Evolutionary conservation across 805 yeast species (phyloP), one percentile per base, ranked within the genome.

Genomic region (Wickerhamomyces canadensis): DNA sequence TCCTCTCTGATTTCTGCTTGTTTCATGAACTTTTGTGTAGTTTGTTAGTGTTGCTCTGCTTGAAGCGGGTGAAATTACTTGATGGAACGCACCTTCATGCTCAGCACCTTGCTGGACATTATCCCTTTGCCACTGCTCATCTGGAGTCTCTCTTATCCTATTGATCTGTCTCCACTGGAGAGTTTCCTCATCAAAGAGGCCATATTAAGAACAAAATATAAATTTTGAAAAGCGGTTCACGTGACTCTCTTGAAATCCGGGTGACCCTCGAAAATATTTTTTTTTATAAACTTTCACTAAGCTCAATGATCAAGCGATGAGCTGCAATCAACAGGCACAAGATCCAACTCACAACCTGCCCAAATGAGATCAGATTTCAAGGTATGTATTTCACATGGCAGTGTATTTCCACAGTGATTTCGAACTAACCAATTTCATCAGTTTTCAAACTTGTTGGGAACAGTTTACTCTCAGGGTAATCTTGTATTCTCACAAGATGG

Each of bases 381-480:
- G 27, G 49, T 45, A 27, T 14, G 49, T 40, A 42, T 40, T 52
- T 47, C 32, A 17, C n/a, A 13, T 6, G 13, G 5, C 5, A 17
- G 2, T n/a, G 18, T 8, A 17, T 21, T 19, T 28, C n/a, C 9
- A 16, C 18, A 19, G n/a, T 21, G 27, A 10, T 10, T 33, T 19
- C 27, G 18, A 12, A 5, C 14, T 22, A 11, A 19, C 10, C 15
- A n/a, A 11, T 12, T 7, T 10, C 10, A 4, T 18, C 34, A 81
- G 72, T 83, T 93, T 51, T 79, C 94, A 24, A 93, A 91, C 62
- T 68, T 93, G 23, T 66, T 93, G 50, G 98, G 98, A 21, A 89
- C 98, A 0, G 98, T 93, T 4, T 93, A 93, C 57, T 70, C 94
- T 34, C 85, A 83, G 55, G 98, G 98, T n/a, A 88, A 91, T 58